Conservation (phyloP, 768 basidiomycete genomes). For the Lyophyllum atratum region DNA sequence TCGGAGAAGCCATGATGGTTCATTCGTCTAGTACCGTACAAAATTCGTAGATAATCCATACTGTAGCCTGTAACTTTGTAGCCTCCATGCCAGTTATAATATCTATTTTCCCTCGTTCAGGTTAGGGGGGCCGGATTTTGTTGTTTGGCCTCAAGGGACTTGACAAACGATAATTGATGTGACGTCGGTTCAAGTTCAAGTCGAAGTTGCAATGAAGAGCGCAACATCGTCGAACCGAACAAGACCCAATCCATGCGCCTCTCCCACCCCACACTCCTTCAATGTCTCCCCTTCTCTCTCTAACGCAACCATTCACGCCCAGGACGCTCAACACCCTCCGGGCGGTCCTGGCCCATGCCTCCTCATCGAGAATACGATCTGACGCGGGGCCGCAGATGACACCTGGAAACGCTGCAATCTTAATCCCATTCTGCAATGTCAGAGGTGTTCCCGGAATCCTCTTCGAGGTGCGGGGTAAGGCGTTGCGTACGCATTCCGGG, state of each 20-base stretch:
- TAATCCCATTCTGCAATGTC: constrained; percentile 81
- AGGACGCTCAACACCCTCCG: constrained; percentile 35
- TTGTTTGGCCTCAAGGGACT: not conserved
- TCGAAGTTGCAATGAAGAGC: no score
- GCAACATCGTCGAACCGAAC: not conserved
- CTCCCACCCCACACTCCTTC: not conserved
- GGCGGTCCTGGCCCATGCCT: constrained; percentile 10
- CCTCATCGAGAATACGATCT: constrained; percentile 11
- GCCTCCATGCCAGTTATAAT: not conserved
- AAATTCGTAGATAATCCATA: not conserved
- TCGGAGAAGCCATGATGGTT: not conserved
- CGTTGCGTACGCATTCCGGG: constrained; percentile 72
- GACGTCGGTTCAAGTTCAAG: no score
- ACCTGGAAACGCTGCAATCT: constrained; percentile 59
- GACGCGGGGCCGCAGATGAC: not conserved
- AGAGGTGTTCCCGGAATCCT: constrained; percentile 64
- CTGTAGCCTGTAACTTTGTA: not conserved
- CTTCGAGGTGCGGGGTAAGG: constrained; percentile 68
- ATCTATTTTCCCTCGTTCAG: not conserved
- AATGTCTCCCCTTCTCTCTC: constrained; percentile 25
- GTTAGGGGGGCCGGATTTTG: not conserved
- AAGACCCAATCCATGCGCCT: not conserved
- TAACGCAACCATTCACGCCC: constrained; percentile 42
- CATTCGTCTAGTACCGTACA: not conserved
- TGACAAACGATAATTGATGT: not conserved